These are phyloP conservation scores for Neoboletus brunneissimus DNA, from an alignment of 768 basidiomycete species.

Conservation along the genomic window DNA sequence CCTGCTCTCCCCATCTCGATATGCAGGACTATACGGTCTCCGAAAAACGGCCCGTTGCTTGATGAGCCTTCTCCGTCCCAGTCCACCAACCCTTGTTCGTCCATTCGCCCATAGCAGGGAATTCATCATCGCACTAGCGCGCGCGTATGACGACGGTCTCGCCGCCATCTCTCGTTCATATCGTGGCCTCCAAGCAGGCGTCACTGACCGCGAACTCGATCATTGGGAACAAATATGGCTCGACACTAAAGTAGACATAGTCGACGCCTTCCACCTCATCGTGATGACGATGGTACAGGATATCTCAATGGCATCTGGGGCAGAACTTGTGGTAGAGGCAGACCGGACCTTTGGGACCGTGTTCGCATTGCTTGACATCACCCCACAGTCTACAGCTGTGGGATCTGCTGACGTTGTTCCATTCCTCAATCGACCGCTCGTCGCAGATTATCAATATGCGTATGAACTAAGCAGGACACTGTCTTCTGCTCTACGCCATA, in stretches of 20 bases:
- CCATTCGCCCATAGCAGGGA: constrained; percentile 50
- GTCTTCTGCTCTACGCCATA: constrained; percentile 40
- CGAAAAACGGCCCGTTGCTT: constrained; percentile 63
- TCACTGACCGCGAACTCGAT: constrained; percentile 38
- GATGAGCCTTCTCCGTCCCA: constrained; percentile 49
- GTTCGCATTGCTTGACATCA: constrained; percentile 54
- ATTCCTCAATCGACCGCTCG: constrained; percentile 64
- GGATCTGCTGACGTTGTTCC: constrained; percentile 36
- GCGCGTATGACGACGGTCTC: constrained; percentile 59
- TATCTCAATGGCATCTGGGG: constrained; percentile 43
- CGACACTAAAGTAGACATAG: constrained; percentile 66
- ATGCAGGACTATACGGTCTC: constrained; percentile 56
- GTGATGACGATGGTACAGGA: constrained; percentile 49
- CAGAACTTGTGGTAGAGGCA: constrained; percentile 42
- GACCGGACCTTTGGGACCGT: constrained; percentile 58
- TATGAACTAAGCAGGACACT: constrained; percentile 59
- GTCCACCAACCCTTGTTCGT: constrained; percentile 47
- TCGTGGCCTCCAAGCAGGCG: constrained; percentile 45
- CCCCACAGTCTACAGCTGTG: constrained; percentile 19
- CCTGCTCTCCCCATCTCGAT: constrained; percentile 42
- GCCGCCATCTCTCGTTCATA: constrained; percentile 54
- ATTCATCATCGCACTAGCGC: constrained; percentile 57
- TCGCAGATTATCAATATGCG: constrained; percentile 70
- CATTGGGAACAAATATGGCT: constrained; percentile 75
- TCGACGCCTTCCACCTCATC: constrained; percentile 67